Base-by-base conservation (phyloP, 1,284 basidiomycete species). In the Abortiporus biennis region DNA sequence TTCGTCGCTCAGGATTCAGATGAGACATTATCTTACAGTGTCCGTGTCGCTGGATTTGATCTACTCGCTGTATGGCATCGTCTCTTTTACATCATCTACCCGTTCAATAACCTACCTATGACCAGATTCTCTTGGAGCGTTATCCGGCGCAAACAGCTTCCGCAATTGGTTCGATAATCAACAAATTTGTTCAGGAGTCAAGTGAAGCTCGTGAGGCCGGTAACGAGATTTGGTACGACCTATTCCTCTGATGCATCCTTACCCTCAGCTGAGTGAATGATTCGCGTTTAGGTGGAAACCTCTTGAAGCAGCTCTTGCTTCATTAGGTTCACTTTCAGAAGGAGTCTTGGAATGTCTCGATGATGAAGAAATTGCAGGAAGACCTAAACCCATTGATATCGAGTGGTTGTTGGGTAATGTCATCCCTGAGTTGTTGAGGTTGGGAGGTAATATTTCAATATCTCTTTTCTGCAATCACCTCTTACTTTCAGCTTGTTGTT, bases 1-100 rank as follows among this genome's bases (percentile, higher is more conserved):
- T 98, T 98, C 58, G 84, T 98, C 19, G 85, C 87, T 17, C 92
- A 97, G 54, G 94, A 97, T 56, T 92, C 97, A 48, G 95, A 97
- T 53, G 92, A 96, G 50, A 84, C 83, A 1, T 76, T 88, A 39
- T 61, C 74, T 0, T 94, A 92, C 58, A 88, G 86, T 47, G 74
- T 93, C 34, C 78, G 95, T 29, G 77, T 91, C 8, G 85, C 88
- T 3, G 83, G 85, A 3, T 84, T 92, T 51, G 95, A 97, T 55
- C 63, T 97, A 21, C 66, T 96, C 31, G 74, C 76, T 30, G 91
- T 94, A 61, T 50, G 76, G 59, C 15, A 31, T 5, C 9, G 31
- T 12, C 12, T 17, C 13, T 17, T 21, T 36, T 29, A 11, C 4
- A 32, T 22, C 22, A 35, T 23, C 13, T 11, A 20, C 17, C 6